Base-by-base conservation (phyloP, 257 asterid species). In the Cinchona pubescens region DNA sequence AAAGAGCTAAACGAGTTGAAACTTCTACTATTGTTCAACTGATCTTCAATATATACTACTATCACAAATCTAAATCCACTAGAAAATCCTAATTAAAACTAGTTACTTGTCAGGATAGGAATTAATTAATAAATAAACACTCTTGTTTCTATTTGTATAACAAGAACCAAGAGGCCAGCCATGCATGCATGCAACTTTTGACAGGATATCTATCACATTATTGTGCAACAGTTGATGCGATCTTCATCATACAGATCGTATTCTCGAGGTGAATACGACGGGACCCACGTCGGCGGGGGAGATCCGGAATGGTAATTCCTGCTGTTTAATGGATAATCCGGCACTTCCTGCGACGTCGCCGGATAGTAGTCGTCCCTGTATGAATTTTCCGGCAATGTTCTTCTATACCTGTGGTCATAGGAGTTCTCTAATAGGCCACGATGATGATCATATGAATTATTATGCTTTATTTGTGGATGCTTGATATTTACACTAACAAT, bases 401-500 rank as follows among this genome's bases (percentile, higher is more conserved):
- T 40, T 49, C 34, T 53, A 30, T 38, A 37, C 48, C 65, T 13
- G 40, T 46, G 45, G 59, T 34, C 56, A 16, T 69, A 48, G 18
- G 49, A 27, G 72, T 16, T 30, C 2, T 27, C 75, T 27, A 25
- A 29, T 25, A 27, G 4, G 45, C 73, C 45, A 15, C 56, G 19
- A n/a, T 29, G 42, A 19, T 49, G 48, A 56, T 40, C 30, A 35
- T 15, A 18, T 7, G 34, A 14, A 37, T 11, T 25, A 38, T 37
- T 27, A n/a, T 21, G 16, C 5, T 21, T 48, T 61, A 69, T 62
- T 35, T 71, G 75, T 30, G 90, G 87, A 40, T 86, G 89, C 30
- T 71, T 78, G 18, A 88, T 71, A 55, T 76, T 82, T 2, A 81
- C 88, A 78, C 83, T 66, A 43, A 73, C 32, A 4, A 86, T 35